Conservation (phyloP, 805 yeast species). For the Yarrowia sp. region DNA sequence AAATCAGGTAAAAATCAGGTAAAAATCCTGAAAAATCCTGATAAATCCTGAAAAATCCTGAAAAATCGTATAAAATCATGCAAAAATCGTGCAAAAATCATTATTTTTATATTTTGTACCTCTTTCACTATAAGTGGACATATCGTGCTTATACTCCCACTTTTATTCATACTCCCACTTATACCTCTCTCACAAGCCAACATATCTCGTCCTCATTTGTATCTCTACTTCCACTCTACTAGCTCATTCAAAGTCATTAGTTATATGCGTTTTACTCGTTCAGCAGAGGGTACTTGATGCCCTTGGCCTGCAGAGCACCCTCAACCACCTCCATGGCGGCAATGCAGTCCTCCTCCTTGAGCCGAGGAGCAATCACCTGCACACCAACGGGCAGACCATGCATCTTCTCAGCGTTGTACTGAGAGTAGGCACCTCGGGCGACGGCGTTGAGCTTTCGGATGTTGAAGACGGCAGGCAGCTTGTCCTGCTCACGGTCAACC, state of each 20-base stretch:
- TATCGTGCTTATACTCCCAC: too few relatives aligned
- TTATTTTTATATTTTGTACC: too few relatives aligned
- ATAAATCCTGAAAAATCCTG: too few relatives aligned
- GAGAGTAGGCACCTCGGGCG: slow-evolving; percentile 45
- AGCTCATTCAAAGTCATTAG: neutral
- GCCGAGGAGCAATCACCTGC: slow-evolving; percentile 60
- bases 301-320: slow-evolving; percentile 36
- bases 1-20: too few relatives aligned
- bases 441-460: slow-evolving; percentile 38
- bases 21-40: too few relatives aligned
- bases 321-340: slow-evolving; percentile 46
- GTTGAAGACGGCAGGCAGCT: slow-evolving; percentile 36
- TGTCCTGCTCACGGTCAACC: slow-evolving; percentile 44
- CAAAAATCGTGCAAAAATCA: too few relatives aligned
- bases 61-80: too few relatives aligned
- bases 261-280: slow-evolving; percentile 28
- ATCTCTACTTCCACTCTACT: too few relatives aligned
- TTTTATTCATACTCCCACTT: too few relatives aligned
- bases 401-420: slow-evolving; percentile 51
- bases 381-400: slow-evolving; percentile 62
- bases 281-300: slow-evolving; percentile 34
- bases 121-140: too few relatives aligned
- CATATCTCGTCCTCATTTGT: too few relatives aligned
- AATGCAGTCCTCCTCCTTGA: slow-evolving; percentile 60
- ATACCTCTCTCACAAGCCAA: too few relatives aligned